phyloP scores from a whole-genome alignment of 2,329 filamentous ascomycete genomes.

The Fusarium sp. region DNA sequence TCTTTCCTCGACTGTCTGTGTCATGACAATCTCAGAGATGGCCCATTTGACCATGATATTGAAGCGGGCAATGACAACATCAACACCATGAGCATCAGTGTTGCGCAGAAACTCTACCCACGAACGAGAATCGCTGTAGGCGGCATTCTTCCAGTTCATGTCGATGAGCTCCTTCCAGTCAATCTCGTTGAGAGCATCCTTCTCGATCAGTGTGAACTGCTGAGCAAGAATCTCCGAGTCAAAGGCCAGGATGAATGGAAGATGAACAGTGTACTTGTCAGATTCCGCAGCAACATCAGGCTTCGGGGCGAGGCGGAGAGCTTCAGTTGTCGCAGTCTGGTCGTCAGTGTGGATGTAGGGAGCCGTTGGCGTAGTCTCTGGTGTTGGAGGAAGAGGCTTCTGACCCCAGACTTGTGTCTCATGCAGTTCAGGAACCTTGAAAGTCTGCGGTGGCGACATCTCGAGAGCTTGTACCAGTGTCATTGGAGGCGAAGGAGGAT shows the following conservation, averaged over 20 bases:
- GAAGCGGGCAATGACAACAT: conserved; percentile 87
- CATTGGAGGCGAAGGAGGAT: conserved; percentile 45
- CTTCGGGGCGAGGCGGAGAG: conserved; percentile 50
- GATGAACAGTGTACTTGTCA: conserved; percentile 66
- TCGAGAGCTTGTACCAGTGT: conserved; percentile 44
- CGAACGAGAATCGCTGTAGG: conserved; percentile 73
- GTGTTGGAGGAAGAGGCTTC: conserved; percentile 53
- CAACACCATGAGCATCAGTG: conserved; percentile 78
- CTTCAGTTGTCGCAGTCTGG: conserved; percentile 50
- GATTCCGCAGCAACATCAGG: conserved; percentile 44
- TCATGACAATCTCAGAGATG: conserved; percentile 82
- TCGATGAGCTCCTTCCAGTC: conserved; percentile 91
- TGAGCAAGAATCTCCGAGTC: conserved; percentile 83
- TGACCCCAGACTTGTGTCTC: conserved; percentile 40
- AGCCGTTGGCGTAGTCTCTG: conserved; percentile 60
- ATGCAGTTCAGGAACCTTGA: conserved; percentile 40
- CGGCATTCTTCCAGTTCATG: conserved; percentile 81
- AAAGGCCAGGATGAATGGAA: conserved; percentile 85
- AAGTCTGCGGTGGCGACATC: conserved; percentile 41
- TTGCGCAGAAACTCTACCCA: conserved; percentile 86
- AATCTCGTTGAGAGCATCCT: conserved; percentile 86
- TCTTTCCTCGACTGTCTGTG: conserved; percentile 76
- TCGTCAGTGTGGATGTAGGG: conserved; percentile 48
- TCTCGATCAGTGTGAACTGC: conserved; percentile 87
- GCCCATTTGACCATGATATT: conserved; percentile 92